These are phyloP conservation scores for Amanita exitialis DNA, from an alignment of 768 basidiomycete species.

Conservation along the genomic window DNA sequence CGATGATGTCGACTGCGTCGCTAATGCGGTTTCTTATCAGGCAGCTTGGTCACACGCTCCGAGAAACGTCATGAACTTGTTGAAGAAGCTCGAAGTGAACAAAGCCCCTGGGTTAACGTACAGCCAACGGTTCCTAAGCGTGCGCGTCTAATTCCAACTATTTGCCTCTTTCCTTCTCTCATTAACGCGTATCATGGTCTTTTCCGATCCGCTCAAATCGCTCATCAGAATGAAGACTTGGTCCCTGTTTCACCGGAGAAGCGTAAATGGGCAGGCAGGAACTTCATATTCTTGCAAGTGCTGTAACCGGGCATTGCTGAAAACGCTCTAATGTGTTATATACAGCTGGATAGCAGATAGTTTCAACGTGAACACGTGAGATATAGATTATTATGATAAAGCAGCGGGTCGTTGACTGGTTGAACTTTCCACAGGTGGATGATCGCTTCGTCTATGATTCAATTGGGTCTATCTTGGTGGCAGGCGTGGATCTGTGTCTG, in stretches of 20 bases:
- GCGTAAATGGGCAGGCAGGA: slow-evolving; percentile 54
- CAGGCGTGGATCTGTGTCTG: slow-evolving; percentile 78
- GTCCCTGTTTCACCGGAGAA: slow-evolving; percentile 55
- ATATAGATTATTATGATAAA: slow-evolving; percentile 5
- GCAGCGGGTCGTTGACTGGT: too few relatives aligned
- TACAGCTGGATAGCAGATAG: slow-evolving; percentile 76
- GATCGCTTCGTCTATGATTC: slow-evolving; percentile 70
- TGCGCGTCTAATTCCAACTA: slow-evolving; percentile 17
- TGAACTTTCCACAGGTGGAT: slow-evolving; percentile 40
- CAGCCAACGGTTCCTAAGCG: slow-evolving; percentile 48
- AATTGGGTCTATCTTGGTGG: slow-evolving; percentile 72
- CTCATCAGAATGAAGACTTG: slow-evolving; percentile 58
- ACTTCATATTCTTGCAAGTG: slow-evolving; percentile 58
- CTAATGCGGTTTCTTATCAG: too few relatives aligned
- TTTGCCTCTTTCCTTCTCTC: neutral
- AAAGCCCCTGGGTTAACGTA: slow-evolving; percentile 44
- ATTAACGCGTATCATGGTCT: neutral
- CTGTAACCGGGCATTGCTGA: neutral
- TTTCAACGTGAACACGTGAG: slow-evolving; percentile 71
- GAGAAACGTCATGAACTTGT: slow-evolving; percentile 18
- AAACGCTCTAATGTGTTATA: slow-evolving; percentile 4
- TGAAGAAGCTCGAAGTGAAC: slow-evolving; percentile 39
- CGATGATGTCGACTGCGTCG: too few relatives aligned
- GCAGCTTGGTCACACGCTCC: neutral
- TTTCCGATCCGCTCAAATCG: slow-evolving; percentile 5